Base-by-base conservation (phyloP, 2,329 filamentous ascomycete species). In the Podosphaera leucotricha region DNA sequence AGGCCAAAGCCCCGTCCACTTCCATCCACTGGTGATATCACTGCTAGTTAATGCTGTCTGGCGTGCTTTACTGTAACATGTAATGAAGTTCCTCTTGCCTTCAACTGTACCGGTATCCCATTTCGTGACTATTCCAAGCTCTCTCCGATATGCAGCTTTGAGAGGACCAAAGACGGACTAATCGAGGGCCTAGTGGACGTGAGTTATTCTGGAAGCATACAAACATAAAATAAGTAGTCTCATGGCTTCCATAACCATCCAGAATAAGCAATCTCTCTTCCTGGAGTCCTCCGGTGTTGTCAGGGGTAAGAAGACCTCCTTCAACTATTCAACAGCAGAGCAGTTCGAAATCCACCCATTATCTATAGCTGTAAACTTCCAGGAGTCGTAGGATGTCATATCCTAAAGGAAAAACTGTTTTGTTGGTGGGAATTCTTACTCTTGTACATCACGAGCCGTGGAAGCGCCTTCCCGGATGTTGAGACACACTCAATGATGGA, bases 141-240 rank as follows among this genome's bases (percentile, higher is more conserved):
- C 15, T 41, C 18, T 36, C 15, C 41, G n/a, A 48, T 56, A 56
- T 33, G 50, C 47, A 40, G 38, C 40, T 37, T 56, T 54, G 1
- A 56, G 45, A 28, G 46, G 47, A 5, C 45, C 48, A 49, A 54
- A 57, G 11, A 50, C 35, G 45, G 38, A 44, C 36, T 54, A 47
- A 46, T 57, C 47, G 47, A 47, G 52, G 36, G 54, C 53, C 51
- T 57, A 48, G 30, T 55, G 52, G 48, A 54, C 47, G 43, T 50
- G 21, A 16, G 15, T 43, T 43, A 6, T 43, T 7, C 19, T 21
- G 15, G 8, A 36, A 20, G 41, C 41, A 20, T 18, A 26, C 20
- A 8, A 11, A 43, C 26, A 42, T n/a, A 24, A 42, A 43, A 13
- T 43, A 26, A 35, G 8, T 19, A 5, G 6, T 22, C 10, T 7